Conservation (phyloP, 805 yeast genomes). For the Zygotorulaspora florentina region DNA sequence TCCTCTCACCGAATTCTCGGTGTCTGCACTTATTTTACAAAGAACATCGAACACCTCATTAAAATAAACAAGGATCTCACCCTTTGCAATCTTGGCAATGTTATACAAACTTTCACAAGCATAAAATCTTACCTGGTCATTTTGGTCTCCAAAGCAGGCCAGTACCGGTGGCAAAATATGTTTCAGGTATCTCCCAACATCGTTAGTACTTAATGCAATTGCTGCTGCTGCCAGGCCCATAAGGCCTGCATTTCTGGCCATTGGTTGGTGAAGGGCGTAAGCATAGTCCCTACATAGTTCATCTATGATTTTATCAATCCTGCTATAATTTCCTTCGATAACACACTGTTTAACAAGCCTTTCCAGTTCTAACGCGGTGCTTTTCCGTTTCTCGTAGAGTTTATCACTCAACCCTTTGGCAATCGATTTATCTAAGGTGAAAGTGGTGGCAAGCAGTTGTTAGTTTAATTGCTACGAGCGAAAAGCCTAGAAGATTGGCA, state of each 20-base stretch:
- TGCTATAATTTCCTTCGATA: slow-evolving; percentile 27
- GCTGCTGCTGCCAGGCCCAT: slow-evolving; percentile 96
- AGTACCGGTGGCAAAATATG: slow-evolving; percentile 88
- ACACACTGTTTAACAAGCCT: slow-evolving; percentile 64
- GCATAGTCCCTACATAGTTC: slow-evolving; percentile 76
- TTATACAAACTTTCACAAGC: slow-evolving; percentile 96
- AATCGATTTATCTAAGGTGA: slow-evolving; percentile 51
- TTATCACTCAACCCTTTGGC: slow-evolving; percentile 68
- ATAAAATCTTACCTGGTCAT: slow-evolving; percentile 92
- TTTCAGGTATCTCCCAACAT: slow-evolving; percentile 77
- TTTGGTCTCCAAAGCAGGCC: slow-evolving; percentile 95
- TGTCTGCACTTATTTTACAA: slow-evolving; percentile 84
- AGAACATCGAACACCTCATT: slow-evolving; percentile 93
- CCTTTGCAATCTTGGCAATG: slow-evolving; percentile 94
- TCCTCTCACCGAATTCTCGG: slow-evolving; percentile 86
- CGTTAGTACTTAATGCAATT: slow-evolving; percentile 80
- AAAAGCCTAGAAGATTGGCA: not conserved
- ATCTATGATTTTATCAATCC: slow-evolving; percentile 52
- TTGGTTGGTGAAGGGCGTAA: slow-evolving; percentile 76
- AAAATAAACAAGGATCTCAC: slow-evolving; percentile 85
- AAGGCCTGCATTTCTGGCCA: slow-evolving; percentile 91
- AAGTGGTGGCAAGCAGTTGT: not conserved
- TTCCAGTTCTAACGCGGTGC: slow-evolving; percentile 76
- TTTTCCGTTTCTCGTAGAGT: slow-evolving; percentile 70
- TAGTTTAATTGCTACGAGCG: not conserved